These are phyloP conservation scores for Serendipita sp. DNA, from an alignment of 768 basidiomycete genomes.

Conservation along the genomic window DNA sequence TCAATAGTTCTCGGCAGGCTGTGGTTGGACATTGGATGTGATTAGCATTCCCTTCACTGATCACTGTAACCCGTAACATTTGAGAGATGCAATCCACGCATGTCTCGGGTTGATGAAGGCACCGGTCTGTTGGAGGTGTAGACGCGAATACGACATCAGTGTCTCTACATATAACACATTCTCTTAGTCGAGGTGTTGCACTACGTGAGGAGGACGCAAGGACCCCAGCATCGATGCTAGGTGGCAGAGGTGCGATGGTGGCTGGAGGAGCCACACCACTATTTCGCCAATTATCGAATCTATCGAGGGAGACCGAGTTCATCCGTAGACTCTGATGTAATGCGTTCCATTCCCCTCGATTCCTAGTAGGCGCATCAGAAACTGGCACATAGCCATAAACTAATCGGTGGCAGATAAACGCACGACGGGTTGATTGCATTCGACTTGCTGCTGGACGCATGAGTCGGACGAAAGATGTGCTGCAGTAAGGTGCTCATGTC, in stretches of 20 bases:
- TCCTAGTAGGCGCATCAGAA: background rate
- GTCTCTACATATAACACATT: background rate
- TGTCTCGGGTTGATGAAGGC: constrained; percentile 2
- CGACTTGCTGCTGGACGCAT: too few species aligned
- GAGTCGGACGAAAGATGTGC: too few species aligned
- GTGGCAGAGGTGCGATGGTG: background rate
- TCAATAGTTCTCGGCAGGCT: background rate
- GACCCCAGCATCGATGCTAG: background rate
- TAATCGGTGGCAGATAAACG: too few species aligned
- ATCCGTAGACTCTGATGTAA: background rate
- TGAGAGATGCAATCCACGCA: background rate
- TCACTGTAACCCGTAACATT: background rate
- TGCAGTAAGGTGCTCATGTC: too few species aligned
- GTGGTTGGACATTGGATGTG: background rate
- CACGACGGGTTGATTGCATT: too few species aligned
- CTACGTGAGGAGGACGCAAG: background rate
- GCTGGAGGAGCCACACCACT: background rate
- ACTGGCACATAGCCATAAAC: too few species aligned
- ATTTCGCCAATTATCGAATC: background rate
- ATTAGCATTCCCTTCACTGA: background rate
- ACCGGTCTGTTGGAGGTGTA: background rate
- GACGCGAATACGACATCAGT: background rate
- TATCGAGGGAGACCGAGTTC: background rate
- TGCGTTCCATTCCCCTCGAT: background rate
- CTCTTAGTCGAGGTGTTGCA: background rate